phyloP scores from a whole-genome alignment of 306 rosid genomes.

The Sicyos edulis region DNA sequence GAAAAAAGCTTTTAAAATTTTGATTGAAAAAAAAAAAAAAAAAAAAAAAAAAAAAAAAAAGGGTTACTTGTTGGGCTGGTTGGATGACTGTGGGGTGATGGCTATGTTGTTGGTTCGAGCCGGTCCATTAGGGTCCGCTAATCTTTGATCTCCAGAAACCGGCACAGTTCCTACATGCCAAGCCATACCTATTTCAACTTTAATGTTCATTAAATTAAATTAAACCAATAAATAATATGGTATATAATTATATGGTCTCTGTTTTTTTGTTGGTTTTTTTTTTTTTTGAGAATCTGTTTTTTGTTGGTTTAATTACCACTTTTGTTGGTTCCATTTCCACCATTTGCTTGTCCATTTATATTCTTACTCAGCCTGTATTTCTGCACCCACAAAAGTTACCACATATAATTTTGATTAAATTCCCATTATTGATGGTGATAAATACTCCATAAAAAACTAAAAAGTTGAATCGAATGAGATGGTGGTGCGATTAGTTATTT shows the following conservation, averaged over 20 bases:
- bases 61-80: conserved; percentile 59
- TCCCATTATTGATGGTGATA: too few species aligned
- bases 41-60: too few species aligned
- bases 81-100: conserved; percentile 26
- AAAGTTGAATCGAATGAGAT: too few species aligned
- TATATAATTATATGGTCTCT: neutral
- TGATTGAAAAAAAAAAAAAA: too few species aligned
- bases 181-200: conserved; percentile 12
- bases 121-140: conserved; percentile 44
- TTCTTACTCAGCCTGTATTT: conserved; percentile 80
- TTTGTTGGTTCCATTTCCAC: conserved; percentile 42
- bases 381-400: conserved; percentile 35
- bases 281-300: too few species aligned
- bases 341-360: conserved; percentile 54
- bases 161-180: neutral
- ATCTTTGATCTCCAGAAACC: conserved; percentile 29
- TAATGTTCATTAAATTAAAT: neutral
- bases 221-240: neutral
- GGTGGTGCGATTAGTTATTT: too few species aligned
- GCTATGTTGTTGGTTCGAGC: conserved; percentile 46
- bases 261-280: neutral
- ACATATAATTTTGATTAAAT: too few species aligned
- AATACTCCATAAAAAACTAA: too few species aligned
- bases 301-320: conserved; percentile 32
- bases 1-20: too few species aligned